Base-by-base conservation (phyloP, 768 basidiomycete species). In the Mycena haematopus region DNA sequence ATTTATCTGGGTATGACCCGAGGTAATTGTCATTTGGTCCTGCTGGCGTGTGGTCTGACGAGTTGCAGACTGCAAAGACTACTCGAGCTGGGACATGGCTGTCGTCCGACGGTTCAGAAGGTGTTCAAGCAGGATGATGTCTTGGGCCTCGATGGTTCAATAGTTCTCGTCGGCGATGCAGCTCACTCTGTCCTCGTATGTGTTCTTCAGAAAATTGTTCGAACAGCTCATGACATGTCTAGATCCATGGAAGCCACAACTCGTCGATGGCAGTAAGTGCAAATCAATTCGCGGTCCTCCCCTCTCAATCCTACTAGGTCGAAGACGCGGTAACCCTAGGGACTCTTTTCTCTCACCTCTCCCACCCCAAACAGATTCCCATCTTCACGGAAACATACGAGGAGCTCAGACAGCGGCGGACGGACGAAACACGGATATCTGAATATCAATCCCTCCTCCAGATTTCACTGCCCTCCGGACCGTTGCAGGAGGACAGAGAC, bases 351-450 rank as follows among this genome's bases (percentile, higher is more conserved):
- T 82, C 84, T 0, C 78, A 73, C 45, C 70, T 85, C 38, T 72
- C 78, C 0, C 68, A 74, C 36, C 70, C 62, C 31, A 56, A 75
- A 0, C 83, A 84, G 58, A 76, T 86, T 11, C 59, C 67, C 0
- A 66, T 75, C 6, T 74, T 86, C 22, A 71, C 85, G n/a, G 73
- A 72, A 7, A 82, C 83, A 0, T 86, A 84, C 65, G 69, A 85
- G 54, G 71, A 73, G 11, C 77, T 86, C 25, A 80, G 85, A 2
- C 75, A 79, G 27, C 63, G 71, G 11, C 82, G 84, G 6, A 46
- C 56, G 24, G 36, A 52, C 19, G 53, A 27, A 1, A 44, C 58
- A 15, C 35, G 40, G 44, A 36, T n/a, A 15, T 63, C 62, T 2
- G 66, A 67, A 22, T 60, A 60, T 42, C 51, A 60, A 11, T n/a